Conservation (phyloP, 2,329 filamentous ascomycete species). For the Pyricularia sp. region DNA sequence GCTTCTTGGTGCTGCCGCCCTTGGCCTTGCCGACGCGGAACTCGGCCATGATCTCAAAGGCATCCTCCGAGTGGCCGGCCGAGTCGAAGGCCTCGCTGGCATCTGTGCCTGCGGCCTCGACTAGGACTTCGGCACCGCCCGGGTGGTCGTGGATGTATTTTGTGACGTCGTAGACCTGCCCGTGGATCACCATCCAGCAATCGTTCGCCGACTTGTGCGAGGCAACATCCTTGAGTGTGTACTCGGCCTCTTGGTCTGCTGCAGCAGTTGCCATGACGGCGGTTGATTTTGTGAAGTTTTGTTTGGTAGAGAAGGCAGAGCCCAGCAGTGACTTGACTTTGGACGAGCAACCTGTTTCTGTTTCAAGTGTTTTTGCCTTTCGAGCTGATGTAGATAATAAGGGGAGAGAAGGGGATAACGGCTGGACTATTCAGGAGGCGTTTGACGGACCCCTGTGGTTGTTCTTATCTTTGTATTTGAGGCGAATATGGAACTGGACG, state of each 20-base stretch:
- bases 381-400: background rate
- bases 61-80: constrained; percentile 63
- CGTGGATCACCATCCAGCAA: constrained; percentile 42
- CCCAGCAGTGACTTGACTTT: background rate
- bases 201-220: constrained; percentile 34
- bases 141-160: constrained; percentile 84
- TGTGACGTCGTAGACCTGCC: constrained; percentile 82
- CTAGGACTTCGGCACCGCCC: constrained; percentile 57
- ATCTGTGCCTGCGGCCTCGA: background rate
- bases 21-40: constrained; percentile 25
- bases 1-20: constrained; percentile 11
- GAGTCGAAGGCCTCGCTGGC: constrained; percentile 66
- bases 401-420: background rate
- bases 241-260: constrained; percentile 9
- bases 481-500: background rate
- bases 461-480: background rate
- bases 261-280: background rate
- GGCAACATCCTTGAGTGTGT: constrained; percentile 29
- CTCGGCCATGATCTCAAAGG: constrained; percentile 22
- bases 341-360: background rate
- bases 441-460: background rate
- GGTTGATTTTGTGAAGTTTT: too few species aligned
- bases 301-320: too few species aligned
- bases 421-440: background rate
- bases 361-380: background rate